Base-by-base conservation (phyloP, 495 filamentous ascomycete genomes). In the Penicillium samsonianum region DNA sequence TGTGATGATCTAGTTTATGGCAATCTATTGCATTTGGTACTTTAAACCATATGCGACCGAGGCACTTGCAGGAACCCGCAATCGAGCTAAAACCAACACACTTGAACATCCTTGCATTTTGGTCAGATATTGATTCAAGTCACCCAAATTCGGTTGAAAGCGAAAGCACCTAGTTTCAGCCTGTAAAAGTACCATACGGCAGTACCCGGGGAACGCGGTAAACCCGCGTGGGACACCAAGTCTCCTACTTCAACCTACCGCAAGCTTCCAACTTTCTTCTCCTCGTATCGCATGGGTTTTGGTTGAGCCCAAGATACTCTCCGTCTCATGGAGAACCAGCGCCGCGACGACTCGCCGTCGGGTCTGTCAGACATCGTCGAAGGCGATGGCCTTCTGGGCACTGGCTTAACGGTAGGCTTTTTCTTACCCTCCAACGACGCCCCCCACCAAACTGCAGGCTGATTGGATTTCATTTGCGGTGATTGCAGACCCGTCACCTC, bases 401-500 rank as follows among this genome's bases (percentile, higher is more conserved):
- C 80, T 58, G 79, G 79, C 58, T 65, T 83, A 47, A 81, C 79
- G 55, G 80, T 83, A 77, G 58, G 63, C 61, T 45, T 47, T 57
- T 65, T 49, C 45, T 45, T 55, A 16, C 12, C 22, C 47, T 33
- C 16, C 44, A 31, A 48, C 16, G 49, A 43, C 45, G 41, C 19
- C 52, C 43, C 48, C 50, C 52, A 47, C 50, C 43, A 44, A 54
- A 12, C 35, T 53, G 38, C 53, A 30, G 22, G 30, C 60, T 53
- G 37, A 52, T 58, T 58, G 20, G 41, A 19, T 35, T 33, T 23
- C 14, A 55, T 51, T 8, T 48, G 41, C 30, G 25, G 31, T 50
- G 31, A 42, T 26, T 60, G 61, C 69, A 98, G 93, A 83, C 90
- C 43, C 86, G 90, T 65, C 89, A 92, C 61, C 76, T 99, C 59